phyloP scores from a whole-genome alignment of 768 basidiomycete genomes.

The Hygrocybe coccinea region DNA sequence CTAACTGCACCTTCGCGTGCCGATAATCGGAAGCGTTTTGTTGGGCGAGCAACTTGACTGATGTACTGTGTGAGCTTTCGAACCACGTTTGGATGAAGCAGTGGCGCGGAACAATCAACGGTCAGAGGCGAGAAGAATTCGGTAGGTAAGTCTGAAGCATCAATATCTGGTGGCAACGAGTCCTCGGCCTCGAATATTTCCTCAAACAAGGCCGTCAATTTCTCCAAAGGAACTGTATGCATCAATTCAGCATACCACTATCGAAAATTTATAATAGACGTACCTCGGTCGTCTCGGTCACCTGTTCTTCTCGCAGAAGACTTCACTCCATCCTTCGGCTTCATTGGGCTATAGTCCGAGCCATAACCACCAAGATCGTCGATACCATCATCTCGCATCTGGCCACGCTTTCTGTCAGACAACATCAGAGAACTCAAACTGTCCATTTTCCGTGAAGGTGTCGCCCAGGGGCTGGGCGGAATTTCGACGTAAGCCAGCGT shows the following conservation, averaged over 20 bases:
- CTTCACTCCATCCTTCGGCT: constrained; percentile 34
- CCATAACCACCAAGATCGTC: constrained; percentile 56
- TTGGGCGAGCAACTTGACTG: constrained; percentile 59
- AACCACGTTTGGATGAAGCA: constrained; percentile 53
- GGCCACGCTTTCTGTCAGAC: constrained; percentile 18
- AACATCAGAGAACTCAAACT: not conserved
- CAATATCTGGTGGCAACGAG: constrained; percentile 52
- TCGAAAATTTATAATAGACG: constrained; percentile 10
- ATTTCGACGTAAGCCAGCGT: constrained; percentile 45
- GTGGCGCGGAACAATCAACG: constrained; percentile 52
- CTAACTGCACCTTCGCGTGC: constrained; percentile 39
- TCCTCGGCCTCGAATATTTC: constrained; percentile 86
- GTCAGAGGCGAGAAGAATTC: constrained; percentile 65
- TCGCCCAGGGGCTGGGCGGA: constrained; percentile 43
- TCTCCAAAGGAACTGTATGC: constrained; percentile 60
- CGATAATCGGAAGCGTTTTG: constrained; percentile 47
- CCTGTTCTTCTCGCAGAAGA: constrained; percentile 59
- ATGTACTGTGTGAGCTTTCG: constrained; percentile 69
- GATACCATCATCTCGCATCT: constrained; percentile 25
- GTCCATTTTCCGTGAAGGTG: constrained; percentile 34
- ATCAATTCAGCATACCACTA: constrained; percentile 2
- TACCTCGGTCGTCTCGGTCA: constrained; percentile 74
- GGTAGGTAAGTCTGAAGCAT: constrained; percentile 45
- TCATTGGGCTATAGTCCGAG: constrained; percentile 39
- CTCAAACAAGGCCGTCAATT: constrained; percentile 68